Percentiles rank a stretch among this genome's conserved stretches.
Evolutionary conservation across 2,329 filamentous ascomycete genomes (phyloP).

Genomic region (Gyromitra esculenta): DNA sequence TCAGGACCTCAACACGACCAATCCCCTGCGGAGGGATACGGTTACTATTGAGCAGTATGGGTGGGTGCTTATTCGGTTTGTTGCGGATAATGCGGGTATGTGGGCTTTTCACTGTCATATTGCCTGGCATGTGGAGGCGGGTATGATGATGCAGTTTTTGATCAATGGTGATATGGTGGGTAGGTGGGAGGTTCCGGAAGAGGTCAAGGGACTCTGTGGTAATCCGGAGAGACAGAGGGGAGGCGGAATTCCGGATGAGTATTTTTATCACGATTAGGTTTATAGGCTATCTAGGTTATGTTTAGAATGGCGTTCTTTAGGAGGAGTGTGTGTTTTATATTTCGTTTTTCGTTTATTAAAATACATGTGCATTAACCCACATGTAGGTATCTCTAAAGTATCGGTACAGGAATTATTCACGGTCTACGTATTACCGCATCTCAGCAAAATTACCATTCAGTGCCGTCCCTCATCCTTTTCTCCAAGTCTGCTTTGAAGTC

Average conservation of each 20-base stretch:
- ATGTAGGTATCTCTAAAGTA: slow-evolving; percentile 12
- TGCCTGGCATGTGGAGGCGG: slow-evolving; percentile 69
- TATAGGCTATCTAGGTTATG: neutral
- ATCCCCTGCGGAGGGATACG: slow-evolving; percentile 65
- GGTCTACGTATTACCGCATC: neutral
- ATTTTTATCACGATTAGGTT: slow-evolving; percentile 18
- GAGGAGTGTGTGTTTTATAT: neutral
- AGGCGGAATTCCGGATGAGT: slow-evolving; percentile 50
- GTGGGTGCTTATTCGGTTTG: slow-evolving; percentile 67
- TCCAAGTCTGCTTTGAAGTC: slow-evolving; percentile 30
- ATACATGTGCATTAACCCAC: slow-evolving; percentile 9
- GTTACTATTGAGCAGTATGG: slow-evolving; percentile 65
- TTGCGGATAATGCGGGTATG: slow-evolving; percentile 68
- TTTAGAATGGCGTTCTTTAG: slow-evolving; percentile 12
- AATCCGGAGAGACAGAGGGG: slow-evolving; percentile 56
- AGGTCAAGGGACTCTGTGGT: slow-evolving; percentile 64
- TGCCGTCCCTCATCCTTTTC: slow-evolving; percentile 13
- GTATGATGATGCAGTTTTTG: slow-evolving; percentile 70
- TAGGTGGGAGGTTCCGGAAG: slow-evolving; percentile 63
- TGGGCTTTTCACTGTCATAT: slow-evolving; percentile 71
- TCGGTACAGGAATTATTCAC: neutral
- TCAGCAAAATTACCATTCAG: slow-evolving; percentile 11
- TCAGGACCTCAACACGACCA: slow-evolving; percentile 55
- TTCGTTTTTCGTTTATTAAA: slow-evolving; percentile 12
- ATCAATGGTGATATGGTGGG: slow-evolving; percentile 64